Evolutionary conservation across 345 rosid genomes (phyloP).

Genomic region (Abelmoschus esculentus): DNA sequence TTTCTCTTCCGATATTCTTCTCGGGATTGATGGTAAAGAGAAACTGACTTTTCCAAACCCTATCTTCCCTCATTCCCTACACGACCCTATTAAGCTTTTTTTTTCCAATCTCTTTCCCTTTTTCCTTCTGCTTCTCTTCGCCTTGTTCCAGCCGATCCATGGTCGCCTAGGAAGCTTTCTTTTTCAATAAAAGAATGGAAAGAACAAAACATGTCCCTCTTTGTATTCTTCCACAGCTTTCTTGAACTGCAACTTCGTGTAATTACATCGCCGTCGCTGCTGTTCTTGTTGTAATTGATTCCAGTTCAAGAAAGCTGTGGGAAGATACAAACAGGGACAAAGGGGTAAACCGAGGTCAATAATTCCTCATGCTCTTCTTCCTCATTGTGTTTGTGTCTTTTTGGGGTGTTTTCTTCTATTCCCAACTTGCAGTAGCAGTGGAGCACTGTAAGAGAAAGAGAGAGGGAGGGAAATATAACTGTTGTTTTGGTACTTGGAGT

Average conservation of each 20-base stretch:
- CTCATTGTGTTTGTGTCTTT: background rate
- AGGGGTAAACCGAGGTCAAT: background rate
- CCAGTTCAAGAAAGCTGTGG: conserved; percentile 99
- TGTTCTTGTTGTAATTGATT: background rate
- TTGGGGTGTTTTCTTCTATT: background rate
- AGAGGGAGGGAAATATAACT: background rate
- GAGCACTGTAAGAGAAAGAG: background rate
- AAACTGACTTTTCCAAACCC: conserved; percentile 20
- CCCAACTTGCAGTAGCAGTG: background rate
- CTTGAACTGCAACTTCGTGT: conserved; percentile 73
- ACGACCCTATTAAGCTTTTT: conserved; percentile 1
- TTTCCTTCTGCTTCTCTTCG: background rate
- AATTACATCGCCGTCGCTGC: background rate
- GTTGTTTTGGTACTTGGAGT: conserved; percentile 7
- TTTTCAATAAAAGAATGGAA: background rate
- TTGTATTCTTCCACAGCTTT: conserved; percentile 99
- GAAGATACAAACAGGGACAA: conserved; percentile 67
- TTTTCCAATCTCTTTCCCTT: background rate
- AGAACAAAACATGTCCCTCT: conserved; percentile 38
- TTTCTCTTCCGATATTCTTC: conserved; percentile 54
- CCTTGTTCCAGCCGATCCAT: background rate
- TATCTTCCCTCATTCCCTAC: conserved; percentile 18
- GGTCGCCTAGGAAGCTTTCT: background rate
- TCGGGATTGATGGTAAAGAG: conserved; percentile 78
- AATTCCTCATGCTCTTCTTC: background rate